These are phyloP conservation scores for Penicillium bovifimosum DNA, from an alignment of 495 filamentous ascomycete species.

Conservation along the genomic window DNA sequence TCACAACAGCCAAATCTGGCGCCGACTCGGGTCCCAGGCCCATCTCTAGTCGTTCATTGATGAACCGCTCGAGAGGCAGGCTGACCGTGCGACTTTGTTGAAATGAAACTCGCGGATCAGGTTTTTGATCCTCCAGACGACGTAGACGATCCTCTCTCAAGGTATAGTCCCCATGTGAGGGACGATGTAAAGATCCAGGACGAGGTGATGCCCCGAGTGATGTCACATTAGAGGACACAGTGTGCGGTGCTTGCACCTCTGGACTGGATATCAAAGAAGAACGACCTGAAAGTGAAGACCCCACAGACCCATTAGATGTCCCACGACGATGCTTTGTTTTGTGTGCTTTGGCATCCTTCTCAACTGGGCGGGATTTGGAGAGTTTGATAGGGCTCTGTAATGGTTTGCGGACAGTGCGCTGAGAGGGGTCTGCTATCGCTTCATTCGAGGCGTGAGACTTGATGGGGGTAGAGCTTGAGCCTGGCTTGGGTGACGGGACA, in stretches of 20 bases:
- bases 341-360: slow-evolving; percentile 11
- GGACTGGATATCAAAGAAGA: slow-evolving; percentile 35
- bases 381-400: slow-evolving; percentile 42
- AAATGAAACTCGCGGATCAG: slow-evolving; percentile 18
- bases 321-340: slow-evolving; percentile 22
- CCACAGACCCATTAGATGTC: slow-evolving; percentile 30
- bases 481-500: neutral
- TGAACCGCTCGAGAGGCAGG: slow-evolving; percentile 42
- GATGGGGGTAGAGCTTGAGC: neutral
- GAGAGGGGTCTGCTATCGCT: neutral
- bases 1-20: slow-evolving; percentile 7
- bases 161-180: slow-evolving; percentile 25
- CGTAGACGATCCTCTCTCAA: slow-evolving; percentile 34
- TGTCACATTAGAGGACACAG: slow-evolving; percentile 28
- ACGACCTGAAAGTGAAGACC: slow-evolving; percentile 32
- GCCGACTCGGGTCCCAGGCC: slow-evolving; percentile 17
- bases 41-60: slow-evolving; percentile 38
- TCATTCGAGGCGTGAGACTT: neutral
- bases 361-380: slow-evolving; percentile 26
- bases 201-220: slow-evolving; percentile 24
- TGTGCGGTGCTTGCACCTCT: slow-evolving; percentile 23
- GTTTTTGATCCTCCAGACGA: slow-evolving; percentile 26
- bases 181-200: slow-evolving; percentile 14
- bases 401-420: slow-evolving; percentile 20
- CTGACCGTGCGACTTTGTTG: slow-evolving; percentile 34